phyloP scores from a whole-genome alignment of 768 basidiomycete species.

The Pholiota microspora region DNA sequence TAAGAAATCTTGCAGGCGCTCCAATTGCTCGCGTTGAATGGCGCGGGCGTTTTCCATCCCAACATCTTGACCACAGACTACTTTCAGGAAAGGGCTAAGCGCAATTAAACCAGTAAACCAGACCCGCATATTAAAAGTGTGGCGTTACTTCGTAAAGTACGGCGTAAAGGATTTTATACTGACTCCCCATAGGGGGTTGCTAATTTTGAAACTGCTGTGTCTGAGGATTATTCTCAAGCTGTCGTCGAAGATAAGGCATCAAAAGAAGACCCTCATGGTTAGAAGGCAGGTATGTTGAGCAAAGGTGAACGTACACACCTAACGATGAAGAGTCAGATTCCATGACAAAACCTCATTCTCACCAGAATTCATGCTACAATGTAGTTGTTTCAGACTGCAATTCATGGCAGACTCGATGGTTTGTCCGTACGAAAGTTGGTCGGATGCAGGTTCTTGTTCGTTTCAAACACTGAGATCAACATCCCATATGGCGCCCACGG shows the following conservation, averaged over 20 bases:
- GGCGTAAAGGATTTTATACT: conserved; percentile 3
- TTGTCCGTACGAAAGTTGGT: background rate
- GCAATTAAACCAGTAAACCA: conserved; percentile 17
- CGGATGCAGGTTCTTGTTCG: background rate
- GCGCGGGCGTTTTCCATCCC: conserved; percentile 41
- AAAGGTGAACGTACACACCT: background rate
- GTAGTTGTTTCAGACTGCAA: background rate
- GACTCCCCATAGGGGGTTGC: background rate
- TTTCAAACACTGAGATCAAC: background rate
- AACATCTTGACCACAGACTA: conserved; percentile 22
- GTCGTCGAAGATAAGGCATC: conserved; percentile 11
- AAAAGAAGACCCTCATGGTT: conserved; percentile 7
- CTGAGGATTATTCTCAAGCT: conserved; percentile 10
- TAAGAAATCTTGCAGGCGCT: conserved; percentile 36
- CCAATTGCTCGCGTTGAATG: conserved; percentile 47
- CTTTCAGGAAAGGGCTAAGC: conserved; percentile 14
- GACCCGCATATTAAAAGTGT: conserved; percentile 16
- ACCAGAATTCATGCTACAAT: too few relatives aligned
- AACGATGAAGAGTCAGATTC: background rate
- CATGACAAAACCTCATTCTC: too few relatives aligned
- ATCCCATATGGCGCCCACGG: background rate
- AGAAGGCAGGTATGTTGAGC: background rate
- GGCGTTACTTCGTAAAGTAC: background rate
- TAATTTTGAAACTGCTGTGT: conserved; percentile 10
- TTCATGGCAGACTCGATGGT: background rate